These are phyloP conservation scores for Calonectria multiphialidica DNA, from an alignment of 2,329 filamentous ascomycete species.

Conservation along the genomic window DNA sequence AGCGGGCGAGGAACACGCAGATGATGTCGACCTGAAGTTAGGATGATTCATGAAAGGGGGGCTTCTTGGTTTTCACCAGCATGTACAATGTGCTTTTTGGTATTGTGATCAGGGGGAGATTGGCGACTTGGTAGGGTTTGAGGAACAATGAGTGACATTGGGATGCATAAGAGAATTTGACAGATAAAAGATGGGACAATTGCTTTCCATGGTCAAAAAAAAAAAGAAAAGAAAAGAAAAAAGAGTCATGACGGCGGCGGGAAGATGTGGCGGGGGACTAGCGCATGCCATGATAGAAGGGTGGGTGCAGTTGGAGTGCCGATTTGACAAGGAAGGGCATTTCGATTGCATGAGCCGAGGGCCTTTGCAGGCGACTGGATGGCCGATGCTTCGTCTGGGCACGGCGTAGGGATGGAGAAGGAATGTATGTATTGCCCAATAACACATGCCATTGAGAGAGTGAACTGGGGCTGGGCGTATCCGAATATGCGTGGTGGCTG, in stretches of 20 bases:
- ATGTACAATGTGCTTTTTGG: not conserved
- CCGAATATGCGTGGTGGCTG: not conserved
- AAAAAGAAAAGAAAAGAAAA: not conserved
- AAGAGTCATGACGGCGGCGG: not conserved
- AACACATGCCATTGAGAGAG: not conserved
- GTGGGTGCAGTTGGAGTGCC: slow-evolving; percentile 5
- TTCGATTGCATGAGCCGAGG: slow-evolving; percentile 21
- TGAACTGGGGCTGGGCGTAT: not conserved
- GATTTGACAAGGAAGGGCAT: slow-evolving; percentile 15
- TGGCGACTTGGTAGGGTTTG: not conserved
- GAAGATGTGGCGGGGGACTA: not conserved
- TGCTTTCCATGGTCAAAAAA: not conserved
- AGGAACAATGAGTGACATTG: not conserved
- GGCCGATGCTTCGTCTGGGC: not conserved
- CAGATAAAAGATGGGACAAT: not conserved
- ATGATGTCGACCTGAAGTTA: not conserved
- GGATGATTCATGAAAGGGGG: not conserved
- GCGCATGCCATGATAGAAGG: not conserved
- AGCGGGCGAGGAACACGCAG: not conserved
- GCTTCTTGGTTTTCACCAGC: not conserved
- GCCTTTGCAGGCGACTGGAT: slow-evolving; percentile 3
- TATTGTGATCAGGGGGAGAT: not conserved
- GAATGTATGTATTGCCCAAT: slow-evolving; percentile 2
- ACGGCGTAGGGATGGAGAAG: not conserved
- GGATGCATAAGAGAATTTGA: not conserved